Evolutionary conservation across 805 yeast genomes (phyloP).

Genomic region (Candida xiaguanensis): DNA sequence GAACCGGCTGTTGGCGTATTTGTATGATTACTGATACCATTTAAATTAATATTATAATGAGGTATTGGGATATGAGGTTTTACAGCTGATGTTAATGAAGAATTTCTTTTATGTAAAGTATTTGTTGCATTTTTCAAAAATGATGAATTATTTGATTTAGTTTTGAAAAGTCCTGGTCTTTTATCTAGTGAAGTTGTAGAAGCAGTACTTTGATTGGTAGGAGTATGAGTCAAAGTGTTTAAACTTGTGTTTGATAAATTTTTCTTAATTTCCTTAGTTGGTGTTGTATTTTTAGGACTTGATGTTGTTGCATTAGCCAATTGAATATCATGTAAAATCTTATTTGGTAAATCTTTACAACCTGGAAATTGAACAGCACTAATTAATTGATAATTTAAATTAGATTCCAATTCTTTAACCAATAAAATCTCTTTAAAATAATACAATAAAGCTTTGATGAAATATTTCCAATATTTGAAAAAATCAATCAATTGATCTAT

Average conservation of each 20-base stretch:
- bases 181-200: slow-evolving; percentile 7
- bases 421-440: slow-evolving; percentile 43
- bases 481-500: slow-evolving; percentile 34
- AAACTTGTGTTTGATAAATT: slow-evolving; percentile 9
- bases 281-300: slow-evolving; percentile 7
- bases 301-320: slow-evolving; percentile 1
- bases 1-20: neutral
- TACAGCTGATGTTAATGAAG: slow-evolving; percentile 11
- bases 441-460: slow-evolving; percentile 32
- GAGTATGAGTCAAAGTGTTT: slow-evolving; percentile 3
- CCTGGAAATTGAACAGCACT: slow-evolving; percentile 39
- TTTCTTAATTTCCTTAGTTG: slow-evolving; percentile 11
- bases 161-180: slow-evolving; percentile 22
- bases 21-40: neutral
- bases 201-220: neutral
- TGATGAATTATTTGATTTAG: slow-evolving; percentile 17
- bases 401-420: slow-evolving; percentile 44
- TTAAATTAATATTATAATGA: neutral
- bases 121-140: slow-evolving; percentile 11
- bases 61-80: slow-evolving; percentile 4
- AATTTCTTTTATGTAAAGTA: slow-evolving; percentile 13
- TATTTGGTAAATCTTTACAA: slow-evolving; percentile 37
- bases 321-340: slow-evolving; percentile 8
- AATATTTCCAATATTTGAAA: slow-evolving; percentile 40
- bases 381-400: slow-evolving; percentile 35